Percentiles rank a stretch among this genome's conserved stretches.
Evolutionary conservation across 108 stramenopile genomes (phyloP).

Genomic region (Halocafeteria seosinensis): DNA sequence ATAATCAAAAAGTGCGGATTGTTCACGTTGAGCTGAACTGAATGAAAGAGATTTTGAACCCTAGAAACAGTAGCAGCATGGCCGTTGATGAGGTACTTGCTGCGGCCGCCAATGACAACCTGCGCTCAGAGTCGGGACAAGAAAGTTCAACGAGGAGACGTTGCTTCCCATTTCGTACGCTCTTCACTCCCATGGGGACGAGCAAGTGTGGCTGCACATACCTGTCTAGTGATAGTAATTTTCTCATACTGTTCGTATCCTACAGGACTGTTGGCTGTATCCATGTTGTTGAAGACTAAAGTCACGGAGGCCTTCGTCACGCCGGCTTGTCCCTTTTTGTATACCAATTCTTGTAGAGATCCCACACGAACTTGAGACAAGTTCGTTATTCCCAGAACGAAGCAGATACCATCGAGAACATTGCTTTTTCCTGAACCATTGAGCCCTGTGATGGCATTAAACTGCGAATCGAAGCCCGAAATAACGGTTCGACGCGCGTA

Average conservation of each 20-base stretch:
- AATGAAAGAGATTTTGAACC: constrained; percentile 93
- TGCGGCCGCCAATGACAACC: constrained; percentile 85
- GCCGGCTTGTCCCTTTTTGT: constrained; percentile 97
- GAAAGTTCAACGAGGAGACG: no score
- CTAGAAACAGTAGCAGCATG: constrained; percentile 63
- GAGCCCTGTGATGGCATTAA: constrained; percentile 97
- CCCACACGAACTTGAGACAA: constrained; percentile 84
- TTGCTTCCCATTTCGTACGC: no score
- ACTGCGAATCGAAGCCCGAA: constrained; percentile 90
- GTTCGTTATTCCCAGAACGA: constrained; percentile 94
- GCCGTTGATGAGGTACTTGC: constrained; percentile 96
- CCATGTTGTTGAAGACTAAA: constrained; percentile 80
- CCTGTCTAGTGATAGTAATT: constrained; percentile 73
- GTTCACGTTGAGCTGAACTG: constrained; percentile 98
- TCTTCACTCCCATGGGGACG: no score
- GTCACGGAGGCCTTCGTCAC: constrained; percentile 92
- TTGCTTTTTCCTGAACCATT: constrained; percentile 97
- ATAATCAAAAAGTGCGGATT: constrained; percentile 99
- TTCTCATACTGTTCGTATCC: constrained; percentile 70
- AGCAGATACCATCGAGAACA: constrained; percentile 94
- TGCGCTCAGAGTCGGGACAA: constrained; percentile 21
- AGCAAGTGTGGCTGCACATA: no score
- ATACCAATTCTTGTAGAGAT: constrained; percentile 88
- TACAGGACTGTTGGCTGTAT: constrained; percentile 64
- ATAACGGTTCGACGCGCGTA: constrained; percentile 90